Evolutionary conservation across 208 protist genomes (phyloP).

Genomic region (Wallacemonas rigidus): DNA sequence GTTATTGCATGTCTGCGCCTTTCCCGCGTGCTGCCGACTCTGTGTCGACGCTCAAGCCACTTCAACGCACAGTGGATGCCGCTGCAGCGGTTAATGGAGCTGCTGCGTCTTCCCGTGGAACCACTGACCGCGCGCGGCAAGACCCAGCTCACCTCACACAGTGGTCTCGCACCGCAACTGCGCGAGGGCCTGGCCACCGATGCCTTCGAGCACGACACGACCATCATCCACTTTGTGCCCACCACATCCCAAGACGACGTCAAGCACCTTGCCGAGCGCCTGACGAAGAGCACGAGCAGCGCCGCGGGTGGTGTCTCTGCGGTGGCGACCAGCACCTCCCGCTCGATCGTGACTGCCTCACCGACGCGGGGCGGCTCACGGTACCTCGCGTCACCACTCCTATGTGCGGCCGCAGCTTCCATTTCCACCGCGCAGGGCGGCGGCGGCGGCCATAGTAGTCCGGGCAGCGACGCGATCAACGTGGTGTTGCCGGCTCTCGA

Average conservation of each 20-base stretch:
- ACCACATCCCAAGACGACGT: conserved; percentile 4
- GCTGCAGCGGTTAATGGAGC: conserved; percentile 53
- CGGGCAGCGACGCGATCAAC: conserved; percentile 6
- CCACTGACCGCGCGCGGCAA: conserved; percentile 23
- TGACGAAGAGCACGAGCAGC: background rate
- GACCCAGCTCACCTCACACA: conserved; percentile 9
- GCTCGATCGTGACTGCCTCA: background rate
- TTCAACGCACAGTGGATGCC: conserved; percentile 57
- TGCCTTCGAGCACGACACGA: conserved; percentile 1
- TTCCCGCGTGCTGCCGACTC: conserved; percentile 35
- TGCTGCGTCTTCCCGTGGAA: conserved; percentile 55
- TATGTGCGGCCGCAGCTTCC: background rate
- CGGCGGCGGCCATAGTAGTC: background rate
- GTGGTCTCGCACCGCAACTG: conserved; percentile 7
- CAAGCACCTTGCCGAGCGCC: background rate
- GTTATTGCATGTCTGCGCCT: conserved; percentile 45
- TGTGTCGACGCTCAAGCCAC: conserved; percentile 37
- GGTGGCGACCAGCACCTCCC: background rate
- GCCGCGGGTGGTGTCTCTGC: background rate
- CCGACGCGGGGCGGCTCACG: background rate
- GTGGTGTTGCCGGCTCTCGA: conserved; percentile 42
- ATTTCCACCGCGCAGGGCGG: background rate
- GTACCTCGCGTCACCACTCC: background rate
- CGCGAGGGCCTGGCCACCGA: conserved; percentile 1
- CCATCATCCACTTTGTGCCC: conserved; percentile 9